Evolutionary conservation across 306 rosid species (phyloP), one percentile per base, ranked within the genome.

Genomic region (Cicer cuneatum): DNA sequence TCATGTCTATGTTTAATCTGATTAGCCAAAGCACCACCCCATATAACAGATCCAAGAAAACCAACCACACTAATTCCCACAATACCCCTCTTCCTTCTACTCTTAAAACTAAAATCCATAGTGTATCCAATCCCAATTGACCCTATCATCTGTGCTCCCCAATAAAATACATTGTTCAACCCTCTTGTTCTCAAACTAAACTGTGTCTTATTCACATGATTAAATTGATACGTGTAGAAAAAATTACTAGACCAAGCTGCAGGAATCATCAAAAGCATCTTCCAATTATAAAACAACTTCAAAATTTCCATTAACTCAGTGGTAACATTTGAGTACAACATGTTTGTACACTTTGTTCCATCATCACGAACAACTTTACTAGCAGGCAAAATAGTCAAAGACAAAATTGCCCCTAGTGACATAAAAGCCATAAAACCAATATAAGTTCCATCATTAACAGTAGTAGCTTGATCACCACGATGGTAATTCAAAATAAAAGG

Each of bases 111-210:
- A 73, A 84, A 92, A 84, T 94, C 99, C 95, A 92, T 82, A 2
- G 90, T 5, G 62, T 91, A 82, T 0, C 98, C 98, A 40, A 94
- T 88, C 76, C 78, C 94, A 72, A 91, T 5, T 0, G 98, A 91
- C 1, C 98, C 98, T 69, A 92, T 0, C 97, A 94, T 94, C 78
- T 94, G 96, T 0, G 99, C 99, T 0, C 96, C 99, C 99, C 99
- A 94, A 2, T 92, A 94, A 63, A 87, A 83, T 24, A 90, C 91
- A 15, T 89, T 94, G 80, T 94, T 94, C 56, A 94, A 86, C 21
- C 99, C 99, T 79, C 99, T 89, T 0, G 99, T 94, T 65, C 99
- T 83, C 86, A 94, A 71, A 78, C 65, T 94, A 11, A 92, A 94
- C 79, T 90, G 58, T 0, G 16, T 61, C 42, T 80, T 82, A 18